A percentile compares a stretch with the other conserved stretches of the same genome.
phyloP scores from a whole-genome alignment of 345 rosid genomes.

The Laguncularia racemosa region DNA sequence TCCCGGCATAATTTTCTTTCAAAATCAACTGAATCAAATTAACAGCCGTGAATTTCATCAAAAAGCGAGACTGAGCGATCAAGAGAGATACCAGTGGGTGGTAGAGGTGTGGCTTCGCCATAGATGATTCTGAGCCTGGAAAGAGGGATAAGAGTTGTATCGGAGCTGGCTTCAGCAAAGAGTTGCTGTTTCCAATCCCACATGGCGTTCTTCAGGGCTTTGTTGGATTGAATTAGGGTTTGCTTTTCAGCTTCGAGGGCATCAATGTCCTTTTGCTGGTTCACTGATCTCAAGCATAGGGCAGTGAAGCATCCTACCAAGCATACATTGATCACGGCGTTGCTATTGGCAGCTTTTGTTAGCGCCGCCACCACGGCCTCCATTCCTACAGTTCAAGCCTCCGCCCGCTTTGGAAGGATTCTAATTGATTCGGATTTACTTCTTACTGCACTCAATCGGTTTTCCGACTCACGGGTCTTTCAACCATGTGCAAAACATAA shows the following conservation, averaged over 20 bases:
- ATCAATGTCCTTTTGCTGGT: conserved; percentile 54
- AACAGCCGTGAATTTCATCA: not conserved
- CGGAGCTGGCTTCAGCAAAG: conserved; percentile 54
- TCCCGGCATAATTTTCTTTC: too few relatives aligned
- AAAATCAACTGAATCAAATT: too few relatives aligned
- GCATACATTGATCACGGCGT: conserved; percentile 48
- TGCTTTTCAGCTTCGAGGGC: conserved; percentile 50
- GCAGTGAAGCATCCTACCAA: conserved; percentile 43
- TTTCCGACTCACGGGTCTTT: too few relatives aligned
- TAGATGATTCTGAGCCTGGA: conserved; percentile 64
- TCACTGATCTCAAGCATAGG: conserved; percentile 47
- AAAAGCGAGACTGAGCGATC: conserved; percentile 1
- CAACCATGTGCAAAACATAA: too few relatives aligned
- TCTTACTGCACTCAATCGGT: too few relatives aligned
- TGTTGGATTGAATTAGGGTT: conserved; percentile 46
- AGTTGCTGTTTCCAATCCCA: conserved; percentile 96
- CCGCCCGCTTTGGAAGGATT: too few relatives aligned
- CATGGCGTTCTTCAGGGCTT: conserved; percentile 44
- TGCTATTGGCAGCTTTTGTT: conserved; percentile 44
- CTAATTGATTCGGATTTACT: too few relatives aligned
- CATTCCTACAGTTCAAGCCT: conserved; percentile 9
- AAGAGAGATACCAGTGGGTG: conserved; percentile 27
- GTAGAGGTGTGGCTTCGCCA: conserved; percentile 44
- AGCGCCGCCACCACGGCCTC: conserved; percentile 28
- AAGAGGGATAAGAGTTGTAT: conserved; percentile 51